Evolutionary conservation across 495 filamentous ascomycete genomes (phyloP).

Genomic region (Penicillium steckii): DNA sequence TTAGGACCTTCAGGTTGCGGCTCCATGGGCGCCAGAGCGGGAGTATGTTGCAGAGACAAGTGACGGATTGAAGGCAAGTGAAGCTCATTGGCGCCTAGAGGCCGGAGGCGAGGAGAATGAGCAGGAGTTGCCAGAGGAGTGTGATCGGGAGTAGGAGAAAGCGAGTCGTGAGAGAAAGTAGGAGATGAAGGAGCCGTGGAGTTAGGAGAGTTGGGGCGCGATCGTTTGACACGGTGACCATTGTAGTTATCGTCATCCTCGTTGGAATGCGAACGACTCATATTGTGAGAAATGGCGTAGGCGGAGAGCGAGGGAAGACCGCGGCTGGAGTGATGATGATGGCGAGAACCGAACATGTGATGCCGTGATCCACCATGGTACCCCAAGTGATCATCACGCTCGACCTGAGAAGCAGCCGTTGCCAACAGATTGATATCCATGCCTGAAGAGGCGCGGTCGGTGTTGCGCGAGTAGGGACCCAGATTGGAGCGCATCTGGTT

Average conservation of each 20-base stretch:
- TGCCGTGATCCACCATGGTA: conserved; percentile 42
- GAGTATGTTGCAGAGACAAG: conserved; percentile 81
- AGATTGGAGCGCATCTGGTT: conserved; percentile 61
- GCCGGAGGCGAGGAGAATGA: conserved; percentile 89
- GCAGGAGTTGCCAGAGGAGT: conserved; percentile 94
- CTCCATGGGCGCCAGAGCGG: conserved; percentile 90
- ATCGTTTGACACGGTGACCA: conserved; percentile 79
- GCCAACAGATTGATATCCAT: conserved; percentile 89
- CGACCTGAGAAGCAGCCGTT: conserved; percentile 83
- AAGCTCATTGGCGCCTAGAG: conserved; percentile 65
- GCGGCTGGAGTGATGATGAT: conserved; percentile 60
- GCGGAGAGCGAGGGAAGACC: conserved; percentile 76
- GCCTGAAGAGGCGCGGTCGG: conserved; percentile 47
- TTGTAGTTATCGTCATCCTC: conserved; percentile 73
- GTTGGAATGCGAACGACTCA: conserved; percentile 89
- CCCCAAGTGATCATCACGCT: conserved; percentile 66
- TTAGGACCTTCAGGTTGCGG: conserved; percentile 60
- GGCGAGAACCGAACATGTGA: conserved; percentile 56
- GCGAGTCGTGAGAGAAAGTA: conserved; percentile 95
- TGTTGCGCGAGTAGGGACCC: conserved; percentile 62
- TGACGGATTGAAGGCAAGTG: conserved; percentile 87
- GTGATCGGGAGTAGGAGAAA: conserved; percentile 94
- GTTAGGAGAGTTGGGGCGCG: conserved; percentile 87
- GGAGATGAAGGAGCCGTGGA: conserved; percentile 95
- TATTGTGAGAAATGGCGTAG: conserved; percentile 75